Evolutionary conservation across 2,329 filamentous ascomycete species (phyloP).

Genomic region (Colletotrichum aenigma): DNA sequence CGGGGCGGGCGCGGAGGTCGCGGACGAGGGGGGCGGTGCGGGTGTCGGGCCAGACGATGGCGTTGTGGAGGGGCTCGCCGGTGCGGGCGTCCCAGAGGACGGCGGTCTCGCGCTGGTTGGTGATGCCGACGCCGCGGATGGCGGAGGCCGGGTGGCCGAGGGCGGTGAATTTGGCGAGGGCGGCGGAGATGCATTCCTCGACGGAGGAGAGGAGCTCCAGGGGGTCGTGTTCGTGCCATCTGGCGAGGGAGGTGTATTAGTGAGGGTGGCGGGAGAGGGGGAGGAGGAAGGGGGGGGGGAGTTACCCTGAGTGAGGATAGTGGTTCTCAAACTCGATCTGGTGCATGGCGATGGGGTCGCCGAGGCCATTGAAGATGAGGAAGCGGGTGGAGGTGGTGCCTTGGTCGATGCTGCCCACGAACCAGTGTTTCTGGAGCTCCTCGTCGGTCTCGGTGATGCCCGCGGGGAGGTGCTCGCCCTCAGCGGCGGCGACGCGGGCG

Average conservation of each 20-base stretch:
- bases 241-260: conserved; percentile 34
- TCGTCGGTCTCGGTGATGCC: conserved; percentile 35
- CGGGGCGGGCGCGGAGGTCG: conserved; percentile 71
- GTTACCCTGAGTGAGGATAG: conserved; percentile 84
- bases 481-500: conserved; percentile 6
- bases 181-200: conserved; percentile 78
- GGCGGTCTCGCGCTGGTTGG: conserved; percentile 89
- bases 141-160: conserved; percentile 69
- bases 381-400: conserved; percentile 90
- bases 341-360: conserved; percentile 80
- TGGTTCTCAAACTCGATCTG: conserved; percentile 87
- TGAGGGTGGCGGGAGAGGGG: background rate
- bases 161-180: conserved; percentile 72
- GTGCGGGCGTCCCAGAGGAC: conserved; percentile 84
- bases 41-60: conserved; percentile 91
- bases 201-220: conserved; percentile 77
- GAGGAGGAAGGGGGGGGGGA: conserved; percentile 24
- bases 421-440: conserved; percentile 54
- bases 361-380: conserved; percentile 83
- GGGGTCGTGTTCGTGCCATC: conserved; percentile 91
- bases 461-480: conserved; percentile 28
- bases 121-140: conserved; percentile 83
- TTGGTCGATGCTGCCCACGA: conserved; percentile 88
- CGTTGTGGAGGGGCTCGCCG: conserved; percentile 81
- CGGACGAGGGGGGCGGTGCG: conserved; percentile 75